A percentile compares a stretch with the other conserved stretches of the same genome.
These are phyloP conservation scores for Papiliotrema terrestris DNA, from an alignment of 1,284 basidiomycete genomes.

Conservation along the genomic window DNA sequence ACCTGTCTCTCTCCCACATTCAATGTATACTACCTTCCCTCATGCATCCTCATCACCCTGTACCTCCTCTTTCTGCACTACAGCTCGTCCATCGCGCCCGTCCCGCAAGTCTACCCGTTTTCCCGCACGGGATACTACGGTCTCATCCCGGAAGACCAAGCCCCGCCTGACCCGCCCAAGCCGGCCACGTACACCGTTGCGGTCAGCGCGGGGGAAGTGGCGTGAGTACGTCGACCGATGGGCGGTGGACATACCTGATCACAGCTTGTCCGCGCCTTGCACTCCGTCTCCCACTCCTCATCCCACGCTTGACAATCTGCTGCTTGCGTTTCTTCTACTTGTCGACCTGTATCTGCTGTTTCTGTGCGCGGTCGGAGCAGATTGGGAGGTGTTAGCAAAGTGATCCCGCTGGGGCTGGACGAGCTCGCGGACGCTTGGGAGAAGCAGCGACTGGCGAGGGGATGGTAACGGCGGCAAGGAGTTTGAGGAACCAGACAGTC, in stretches of 20 bases:
- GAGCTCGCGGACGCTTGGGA: neutral
- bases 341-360: neutral
- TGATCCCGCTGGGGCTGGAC: slow-evolving; percentile 4
- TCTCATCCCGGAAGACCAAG: slow-evolving; percentile 3
- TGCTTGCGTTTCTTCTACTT: neutral
- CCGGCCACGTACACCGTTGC: slow-evolving; percentile 6
- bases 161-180: slow-evolving; percentile 2
- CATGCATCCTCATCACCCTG: neutral
- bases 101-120: slow-evolving; percentile 21
- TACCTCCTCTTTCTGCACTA: neutral
- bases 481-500: too few species aligned
- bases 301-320: neutral
- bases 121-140: slow-evolving; percentile 21
- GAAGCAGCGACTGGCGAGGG: neutral
- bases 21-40: neutral
- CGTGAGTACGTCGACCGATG: slow-evolving; percentile 6
- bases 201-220: slow-evolving; percentile 3
- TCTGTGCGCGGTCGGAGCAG: neutral
- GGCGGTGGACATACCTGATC: neutral
- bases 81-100: slow-evolving; percentile 14
- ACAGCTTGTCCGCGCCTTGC: neutral
- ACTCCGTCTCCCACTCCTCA: neutral
- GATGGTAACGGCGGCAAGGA: neutral
- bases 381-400: neutral
- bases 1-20: neutral